Conservation (phyloP, 805 yeast genomes). For the Cyberlindnera meyerae region DNA sequence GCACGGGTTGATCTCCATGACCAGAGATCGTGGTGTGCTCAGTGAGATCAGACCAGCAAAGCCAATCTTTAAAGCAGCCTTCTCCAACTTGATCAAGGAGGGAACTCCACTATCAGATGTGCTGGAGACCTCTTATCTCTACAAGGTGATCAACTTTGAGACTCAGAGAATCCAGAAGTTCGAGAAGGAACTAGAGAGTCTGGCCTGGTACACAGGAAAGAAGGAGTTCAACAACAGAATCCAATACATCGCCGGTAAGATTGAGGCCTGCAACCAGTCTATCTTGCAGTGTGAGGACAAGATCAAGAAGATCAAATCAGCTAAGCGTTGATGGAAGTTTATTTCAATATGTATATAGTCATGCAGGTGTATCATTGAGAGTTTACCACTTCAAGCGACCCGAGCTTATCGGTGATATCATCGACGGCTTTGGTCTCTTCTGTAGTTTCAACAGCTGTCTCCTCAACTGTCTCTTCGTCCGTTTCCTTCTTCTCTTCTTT, state of each 20-base stretch:
- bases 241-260: constrained; percentile 62
- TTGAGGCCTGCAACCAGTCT: constrained; percentile 52
- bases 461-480: constrained; percentile 19
- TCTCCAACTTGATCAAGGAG: constrained; percentile 47
- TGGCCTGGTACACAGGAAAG: constrained; percentile 46
- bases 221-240: constrained; percentile 58
- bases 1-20: constrained; percentile 65
- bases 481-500: too few species aligned
- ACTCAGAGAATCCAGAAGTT: constrained; percentile 53
- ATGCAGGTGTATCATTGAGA: background rate
- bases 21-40: constrained; percentile 74
- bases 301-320: constrained; percentile 27
- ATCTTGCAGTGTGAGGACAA: constrained; percentile 44
- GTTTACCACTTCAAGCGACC: constrained; percentile 2
- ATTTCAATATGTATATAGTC: too few species aligned
- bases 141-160: constrained; percentile 53
- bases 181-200: constrained; percentile 67
- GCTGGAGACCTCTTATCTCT: constrained; percentile 59
- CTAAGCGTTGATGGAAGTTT: constrained; percentile 1
- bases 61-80: constrained; percentile 81
- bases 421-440: constrained; percentile 3
- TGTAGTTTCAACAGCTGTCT: constrained; percentile 7
- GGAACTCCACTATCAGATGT: constrained; percentile 53
- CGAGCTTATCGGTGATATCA: constrained; percentile 2
- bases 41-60: constrained; percentile 68